A percentile compares a stretch with the other conserved stretches of the same genome.
Evolutionary conservation across 2,329 filamentous ascomycete genomes (phyloP).

Genomic region (Verticillium isaacii): DNA sequence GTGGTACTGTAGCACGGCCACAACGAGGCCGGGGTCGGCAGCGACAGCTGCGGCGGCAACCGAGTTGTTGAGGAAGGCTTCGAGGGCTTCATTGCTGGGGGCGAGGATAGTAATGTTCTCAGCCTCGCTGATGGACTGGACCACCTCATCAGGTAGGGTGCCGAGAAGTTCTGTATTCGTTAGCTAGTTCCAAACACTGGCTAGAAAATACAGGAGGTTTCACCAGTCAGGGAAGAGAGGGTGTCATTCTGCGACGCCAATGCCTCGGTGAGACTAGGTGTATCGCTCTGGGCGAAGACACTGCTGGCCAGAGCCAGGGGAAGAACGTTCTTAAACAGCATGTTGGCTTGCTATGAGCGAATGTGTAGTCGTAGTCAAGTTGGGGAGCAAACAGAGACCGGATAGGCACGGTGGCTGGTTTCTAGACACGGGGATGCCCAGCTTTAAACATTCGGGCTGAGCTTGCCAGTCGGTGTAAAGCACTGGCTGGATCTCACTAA

Average conservation of each 20-base stretch:
- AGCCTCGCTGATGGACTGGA: slow-evolving; percentile 5
- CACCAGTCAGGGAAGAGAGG: slow-evolving; percentile 18
- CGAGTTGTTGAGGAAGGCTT: slow-evolving; percentile 19
- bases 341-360: slow-evolving; percentile 4
- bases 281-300: slow-evolving; percentile 12
- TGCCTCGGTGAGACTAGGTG: slow-evolving; percentile 16
- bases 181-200: background rate
- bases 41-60: slow-evolving; percentile 16
- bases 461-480: background rate
- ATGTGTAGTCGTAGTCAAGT: slow-evolving; percentile 13
- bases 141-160: slow-evolving; percentile 11
- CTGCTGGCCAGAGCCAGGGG: slow-evolving; percentile 15
- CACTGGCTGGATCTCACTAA: background rate
- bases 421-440: background rate
- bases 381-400: background rate
- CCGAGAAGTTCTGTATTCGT: slow-evolving; percentile 14
- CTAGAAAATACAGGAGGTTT: background rate
- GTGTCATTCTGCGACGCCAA: slow-evolving; percentile 20
- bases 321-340: slow-evolving; percentile 10
- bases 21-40: slow-evolving; percentile 14
- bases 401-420: background rate
- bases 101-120: slow-evolving; percentile 53
- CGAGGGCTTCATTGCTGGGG: slow-evolving; percentile 45
- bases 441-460: background rate
- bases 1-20: slow-evolving; percentile 50